Evolutionary conservation across 257 asterid genomes (phyloP).

Genomic region (Pogostemon cablin): DNA sequence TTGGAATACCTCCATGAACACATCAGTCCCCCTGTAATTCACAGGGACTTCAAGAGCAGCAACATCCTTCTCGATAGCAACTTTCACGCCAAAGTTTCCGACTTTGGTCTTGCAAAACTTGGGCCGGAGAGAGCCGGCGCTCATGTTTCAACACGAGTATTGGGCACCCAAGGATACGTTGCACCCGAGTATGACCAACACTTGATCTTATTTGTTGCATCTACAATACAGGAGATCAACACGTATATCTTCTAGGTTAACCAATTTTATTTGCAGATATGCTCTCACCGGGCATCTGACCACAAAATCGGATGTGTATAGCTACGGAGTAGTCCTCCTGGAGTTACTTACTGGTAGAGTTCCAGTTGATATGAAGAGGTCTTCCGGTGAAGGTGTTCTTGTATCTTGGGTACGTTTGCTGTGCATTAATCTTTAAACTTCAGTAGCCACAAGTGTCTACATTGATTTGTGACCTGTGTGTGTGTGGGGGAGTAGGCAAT

Average conservation of each 20-base stretch:
- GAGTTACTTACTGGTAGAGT: constrained; percentile 91
- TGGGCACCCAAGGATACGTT: constrained; percentile 97
- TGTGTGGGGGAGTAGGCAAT: constrained; percentile 54
- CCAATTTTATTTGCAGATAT: constrained; percentile 49
- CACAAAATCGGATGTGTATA: constrained; percentile 89
- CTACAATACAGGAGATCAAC: not conserved
- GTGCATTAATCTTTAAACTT: not conserved
- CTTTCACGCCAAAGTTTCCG: constrained; percentile 90
- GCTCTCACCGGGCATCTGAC: constrained; percentile 93
- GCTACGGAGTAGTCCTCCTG: constrained; percentile 89
- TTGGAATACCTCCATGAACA: constrained; percentile 90
- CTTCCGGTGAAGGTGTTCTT: constrained; percentile 84
- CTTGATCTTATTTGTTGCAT: not conserved
- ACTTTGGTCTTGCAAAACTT: constrained; percentile 83
- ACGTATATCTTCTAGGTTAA: not conserved
- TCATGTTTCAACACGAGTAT: constrained; percentile 86
- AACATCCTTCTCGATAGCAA: constrained; percentile 78
- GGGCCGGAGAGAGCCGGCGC: constrained; percentile 94
- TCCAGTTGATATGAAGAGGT: constrained; percentile 92
- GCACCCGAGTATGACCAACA: constrained; percentile 79
- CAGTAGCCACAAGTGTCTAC: not conserved
- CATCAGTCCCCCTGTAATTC: constrained; percentile 80
- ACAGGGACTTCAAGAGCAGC: constrained; percentile 93
- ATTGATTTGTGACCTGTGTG: not conserved
- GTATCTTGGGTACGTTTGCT: constrained; percentile 77